phyloP scores from a whole-genome alignment of 192 early-diverging fungal genomes.

The Coemansia sp. region DNA sequence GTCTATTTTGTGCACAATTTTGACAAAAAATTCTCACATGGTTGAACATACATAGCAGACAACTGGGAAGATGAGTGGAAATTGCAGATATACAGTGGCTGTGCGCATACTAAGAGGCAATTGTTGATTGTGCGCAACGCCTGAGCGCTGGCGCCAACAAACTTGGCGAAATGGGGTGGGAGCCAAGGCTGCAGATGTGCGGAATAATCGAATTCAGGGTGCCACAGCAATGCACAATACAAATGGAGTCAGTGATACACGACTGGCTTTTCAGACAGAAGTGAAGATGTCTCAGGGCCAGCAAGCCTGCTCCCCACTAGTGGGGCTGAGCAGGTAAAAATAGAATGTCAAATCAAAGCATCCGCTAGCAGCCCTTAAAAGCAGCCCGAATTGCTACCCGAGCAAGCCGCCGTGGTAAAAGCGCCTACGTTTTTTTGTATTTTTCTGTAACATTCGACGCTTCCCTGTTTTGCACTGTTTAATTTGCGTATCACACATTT shows the following conservation, averaged over 20 bases:
- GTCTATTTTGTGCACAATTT: constrained; percentile 6
- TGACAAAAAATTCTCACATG: constrained; percentile 8
- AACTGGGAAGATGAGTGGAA: not conserved
- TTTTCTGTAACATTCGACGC: not conserved
- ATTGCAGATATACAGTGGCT: not conserved
- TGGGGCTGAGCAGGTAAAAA: constrained; percentile 5
- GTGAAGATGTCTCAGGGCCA: not conserved
- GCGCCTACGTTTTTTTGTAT: constrained; percentile 3
- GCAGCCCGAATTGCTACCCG: not conserved
- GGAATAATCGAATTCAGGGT: constrained; percentile 5
- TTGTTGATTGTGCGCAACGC: constrained; percentile 2
- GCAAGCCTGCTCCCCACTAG: not conserved
- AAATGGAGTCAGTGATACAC: not conserved
- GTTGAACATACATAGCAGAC: not conserved
- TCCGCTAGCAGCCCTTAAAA: not conserved
- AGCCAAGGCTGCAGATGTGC: not conserved
- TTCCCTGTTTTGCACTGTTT: not conserved
- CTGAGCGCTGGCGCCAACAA: constrained; percentile 2
- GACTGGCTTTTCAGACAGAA: not conserved
- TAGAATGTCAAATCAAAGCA: constrained; percentile 4
- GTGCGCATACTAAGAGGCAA: not conserved
- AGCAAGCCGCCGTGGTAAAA: not conserved
- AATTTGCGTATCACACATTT: not conserved
- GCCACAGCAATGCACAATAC: constrained; percentile 4
- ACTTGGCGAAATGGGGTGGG: constrained; percentile 6